Percentiles rank a stretch among this genome's conserved stretches.
These are phyloP conservation scores for Acer saccharum DNA, from an alignment of 345 rosid species.

Conservation along the genomic window DNA sequence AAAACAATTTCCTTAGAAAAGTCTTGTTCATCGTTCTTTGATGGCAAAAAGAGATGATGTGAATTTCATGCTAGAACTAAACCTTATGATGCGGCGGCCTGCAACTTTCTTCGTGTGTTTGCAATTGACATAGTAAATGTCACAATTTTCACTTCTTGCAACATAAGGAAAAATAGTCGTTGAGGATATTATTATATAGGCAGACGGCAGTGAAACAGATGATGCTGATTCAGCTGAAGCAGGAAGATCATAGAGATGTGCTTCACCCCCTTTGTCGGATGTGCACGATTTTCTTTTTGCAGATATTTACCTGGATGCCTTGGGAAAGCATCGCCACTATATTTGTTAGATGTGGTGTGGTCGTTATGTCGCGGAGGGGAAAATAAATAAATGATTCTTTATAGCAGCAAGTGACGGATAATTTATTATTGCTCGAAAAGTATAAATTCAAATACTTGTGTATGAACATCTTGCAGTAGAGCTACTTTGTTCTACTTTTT, in stretches of 20 bases:
- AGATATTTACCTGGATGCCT: no score
- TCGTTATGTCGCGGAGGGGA: neutral
- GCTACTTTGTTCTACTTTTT: neutral
- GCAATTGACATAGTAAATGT: neutral
- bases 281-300: no score
- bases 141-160: neutral
- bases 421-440: neutral
- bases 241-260: conserved; percentile 30
- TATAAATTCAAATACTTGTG: neutral
- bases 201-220: conserved; percentile 61
- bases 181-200: conserved; percentile 81
- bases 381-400: neutral
- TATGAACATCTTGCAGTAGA: neutral
- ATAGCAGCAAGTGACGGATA: neutral
- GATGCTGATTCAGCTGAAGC: conserved; percentile 48
- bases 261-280: no score
- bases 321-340: neutral
- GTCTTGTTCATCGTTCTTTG: neutral
- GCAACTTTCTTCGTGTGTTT: neutral
- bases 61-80: neutral
- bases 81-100: neutral
- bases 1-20: neutral
- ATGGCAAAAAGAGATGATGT: neutral
- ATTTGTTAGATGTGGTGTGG: neutral
- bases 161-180: conserved; percentile 89